Base-by-base conservation (phyloP, 768 basidiomycete species). In the Gloeopeniophorella convolvens region DNA sequence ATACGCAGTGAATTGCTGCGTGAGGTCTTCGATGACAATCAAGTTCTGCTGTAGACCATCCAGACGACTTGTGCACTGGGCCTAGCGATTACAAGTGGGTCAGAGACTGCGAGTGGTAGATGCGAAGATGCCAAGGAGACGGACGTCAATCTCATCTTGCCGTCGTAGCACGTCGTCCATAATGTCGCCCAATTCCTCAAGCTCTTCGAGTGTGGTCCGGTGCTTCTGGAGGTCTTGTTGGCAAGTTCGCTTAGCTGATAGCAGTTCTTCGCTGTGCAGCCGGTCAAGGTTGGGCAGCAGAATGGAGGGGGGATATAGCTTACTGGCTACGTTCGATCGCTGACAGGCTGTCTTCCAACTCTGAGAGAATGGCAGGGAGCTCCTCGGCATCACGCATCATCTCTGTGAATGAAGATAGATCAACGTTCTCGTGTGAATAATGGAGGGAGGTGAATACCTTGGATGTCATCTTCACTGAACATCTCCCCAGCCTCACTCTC, bases 331-430 rank as follows among this genome's bases (percentile, higher is more conserved):
- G 64, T 39, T 81, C 72, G 46, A 89, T 79, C 5, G 70, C 63
- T n/a, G 59, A 57, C 10, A 76, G 70, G 51, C 73, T 72, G 31
- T 77, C 77, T 56, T 89, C 82, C 33, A 91, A 63, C 56, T 91
- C 89, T 3, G 69, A 62, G 68, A 92, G 79, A 44, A 92, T 88
- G 4, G 74, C 69, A 3, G 84, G 83, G 5, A 92, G 70, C 60
- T 89, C 88, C 9, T 84, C 77, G 1, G 85, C 86, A 62, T 92
- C 89, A 33, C 86, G 74, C 57, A 83, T 79, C 82, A 92, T 89
- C 24, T 80, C 89, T 89, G 45, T n/a, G 32, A 34, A 54, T 6
- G 44, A 41, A 36, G 40, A 20, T 15, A 54, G 39, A 9, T 15
- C 21, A 36, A 31, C 30, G 16, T 33, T 36, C n/a, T 16, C 40